Percentiles rank a stretch among this genome's conserved stretches.
phyloP scores from a whole-genome alignment of 495 filamentous ascomycete species.

The Bathelium albidoporum region DNA sequence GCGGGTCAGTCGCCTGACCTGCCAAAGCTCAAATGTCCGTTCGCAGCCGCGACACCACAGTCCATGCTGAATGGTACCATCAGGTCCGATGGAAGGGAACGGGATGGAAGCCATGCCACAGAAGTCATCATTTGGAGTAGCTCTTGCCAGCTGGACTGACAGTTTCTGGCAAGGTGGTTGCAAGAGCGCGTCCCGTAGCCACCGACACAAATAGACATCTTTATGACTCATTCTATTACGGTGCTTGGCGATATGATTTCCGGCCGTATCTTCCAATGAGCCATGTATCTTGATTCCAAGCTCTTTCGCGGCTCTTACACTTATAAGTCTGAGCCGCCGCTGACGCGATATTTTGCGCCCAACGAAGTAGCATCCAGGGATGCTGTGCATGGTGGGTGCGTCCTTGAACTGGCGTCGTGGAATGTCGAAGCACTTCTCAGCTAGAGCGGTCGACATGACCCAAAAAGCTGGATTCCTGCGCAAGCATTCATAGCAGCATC shows the following conservation, averaged over 20 bases:
- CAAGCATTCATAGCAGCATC: background rate
- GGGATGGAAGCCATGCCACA: background rate
- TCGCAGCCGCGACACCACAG: background rate
- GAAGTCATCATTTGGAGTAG: background rate
- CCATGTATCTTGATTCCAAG: background rate
- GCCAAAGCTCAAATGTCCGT: background rate
- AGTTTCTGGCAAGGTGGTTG: background rate
- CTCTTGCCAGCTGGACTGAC: background rate
- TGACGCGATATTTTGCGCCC: background rate
- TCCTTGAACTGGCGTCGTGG: background rate
- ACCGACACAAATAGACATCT: background rate
- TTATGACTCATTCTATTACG: background rate
- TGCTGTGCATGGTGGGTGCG: background rate
- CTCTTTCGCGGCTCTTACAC: background rate
- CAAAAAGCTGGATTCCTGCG: background rate
- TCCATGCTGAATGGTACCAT: background rate
- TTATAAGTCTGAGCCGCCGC: background rate
- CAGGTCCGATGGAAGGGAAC: background rate
- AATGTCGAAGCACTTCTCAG: background rate
- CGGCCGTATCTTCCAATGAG: background rate
- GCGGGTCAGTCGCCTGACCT: background rate
- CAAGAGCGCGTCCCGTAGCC: background rate
- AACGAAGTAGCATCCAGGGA: background rate
- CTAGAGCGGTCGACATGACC: background rate
- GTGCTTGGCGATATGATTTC: background rate